Base-by-base conservation (phyloP, 768 basidiomycete species). In the Psilocybe cyanescens region DNA sequence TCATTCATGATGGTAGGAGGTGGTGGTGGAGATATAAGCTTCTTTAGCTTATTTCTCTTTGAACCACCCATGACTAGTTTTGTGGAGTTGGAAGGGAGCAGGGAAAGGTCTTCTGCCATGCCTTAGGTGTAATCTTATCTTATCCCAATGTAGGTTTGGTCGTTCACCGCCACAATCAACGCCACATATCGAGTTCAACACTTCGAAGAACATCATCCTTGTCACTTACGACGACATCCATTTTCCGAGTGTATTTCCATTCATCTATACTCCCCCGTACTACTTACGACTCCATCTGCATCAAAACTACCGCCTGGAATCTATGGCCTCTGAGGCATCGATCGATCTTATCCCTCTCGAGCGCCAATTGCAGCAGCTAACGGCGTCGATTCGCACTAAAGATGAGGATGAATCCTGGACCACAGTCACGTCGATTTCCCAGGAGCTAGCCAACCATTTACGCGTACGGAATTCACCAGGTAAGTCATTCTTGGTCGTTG, bases 1-100 rank as follows among this genome's bases (percentile, higher is more conserved):
- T 65, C 65, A 31, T 71, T 64, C 61, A 71, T 65, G 30, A 61
- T 61, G 1, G 76, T 67, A 31, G 77, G 72, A 0, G 72, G 60
- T 14, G 71, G 70, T 7, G 72, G 67, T 24, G n/a, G 69, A 55
- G 29, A 74, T 65, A 14, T 79, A 69, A 49, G 67, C 60, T 71
- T 86, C 85, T 75, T 85, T 86, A 50, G 77, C 61, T 72, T 86
- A 88, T 66, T 80, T 84, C 71, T 81, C 72, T 87, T 92, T 59
- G 81, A 78, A 51, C 79, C 78, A 54, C 73, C 78, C 85, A 86
- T 86, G 58, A 53, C 16, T 50, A 56, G 56, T 29, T 35, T 28
- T 50, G 46, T 60, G 37, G 50, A 55, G 49, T 17, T 45, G 37
- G 62, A 24, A 64, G 19, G 37, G 49, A 60, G 59, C 48, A 45